These are phyloP conservation scores for Metarhizium anisopliae DNA, from an alignment of 2,329 filamentous ascomycete genomes.

Conservation along the genomic window DNA sequence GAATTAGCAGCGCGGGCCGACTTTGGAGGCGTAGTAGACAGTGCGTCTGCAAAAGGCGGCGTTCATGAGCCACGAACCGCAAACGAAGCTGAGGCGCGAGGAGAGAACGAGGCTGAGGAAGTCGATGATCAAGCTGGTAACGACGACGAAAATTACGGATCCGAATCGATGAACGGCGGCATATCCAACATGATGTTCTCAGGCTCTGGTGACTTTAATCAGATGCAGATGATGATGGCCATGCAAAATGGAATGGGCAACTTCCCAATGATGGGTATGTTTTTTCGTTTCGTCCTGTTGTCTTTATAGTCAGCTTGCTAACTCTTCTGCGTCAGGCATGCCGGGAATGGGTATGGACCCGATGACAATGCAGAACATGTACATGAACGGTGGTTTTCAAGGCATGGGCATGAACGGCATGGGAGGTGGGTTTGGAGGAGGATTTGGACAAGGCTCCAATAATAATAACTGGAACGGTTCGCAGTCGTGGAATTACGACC, in stretches of 20 bases:
- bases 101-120: constrained; percentile 8
- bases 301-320: constrained; percentile 17
- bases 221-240: constrained; percentile 75
- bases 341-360: constrained; percentile 78
- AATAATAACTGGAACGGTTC: constrained; percentile 75
- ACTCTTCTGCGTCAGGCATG: constrained; percentile 48
- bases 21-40: not conserved
- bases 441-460: constrained; percentile 54
- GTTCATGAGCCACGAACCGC: not conserved
- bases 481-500: constrained; percentile 75
- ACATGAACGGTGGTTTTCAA: constrained; percentile 72
- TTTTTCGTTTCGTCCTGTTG: not conserved
- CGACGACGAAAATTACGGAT: constrained; percentile 23
- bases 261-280: constrained; percentile 83
- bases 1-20: not conserved
- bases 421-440: constrained; percentile 59
- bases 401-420: constrained; percentile 72
- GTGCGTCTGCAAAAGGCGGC: not conserved
- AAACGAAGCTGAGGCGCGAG: not conserved
- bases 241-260: constrained; percentile 61
- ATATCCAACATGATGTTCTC: constrained; percentile 50
- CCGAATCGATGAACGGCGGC: constrained; percentile 32
- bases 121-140: constrained; percentile 16
- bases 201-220: constrained; percentile 58
- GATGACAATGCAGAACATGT: constrained; percentile 64